These are phyloP conservation scores for Phialocephala subalpina DNA, from an alignment of 2,329 filamentous ascomycete genomes.

Conservation along the genomic window DNA sequence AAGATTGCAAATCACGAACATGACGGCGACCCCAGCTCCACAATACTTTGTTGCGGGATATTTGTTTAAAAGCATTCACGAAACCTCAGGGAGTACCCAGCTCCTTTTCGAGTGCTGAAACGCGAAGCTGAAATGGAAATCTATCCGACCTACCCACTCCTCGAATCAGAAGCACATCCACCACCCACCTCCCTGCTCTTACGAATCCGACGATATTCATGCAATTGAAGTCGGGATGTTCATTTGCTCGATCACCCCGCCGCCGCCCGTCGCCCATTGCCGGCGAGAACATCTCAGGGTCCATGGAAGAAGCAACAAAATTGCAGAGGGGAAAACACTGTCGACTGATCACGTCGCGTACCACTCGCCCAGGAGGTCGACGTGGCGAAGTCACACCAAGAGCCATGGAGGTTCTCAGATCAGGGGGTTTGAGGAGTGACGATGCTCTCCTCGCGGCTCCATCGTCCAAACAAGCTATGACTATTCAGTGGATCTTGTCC, in stretches of 20 bases:
- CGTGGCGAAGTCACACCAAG: conserved; percentile 12
- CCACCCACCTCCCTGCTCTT: conserved; percentile 11
- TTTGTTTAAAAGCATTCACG: conserved; percentile 19
- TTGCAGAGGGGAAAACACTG: conserved; percentile 15
- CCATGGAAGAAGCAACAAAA: conserved; percentile 24
- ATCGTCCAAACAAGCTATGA: conserved; percentile 23
- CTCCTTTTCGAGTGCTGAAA: conserved; percentile 21
- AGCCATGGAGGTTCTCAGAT: background rate
- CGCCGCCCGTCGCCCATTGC: background rate
- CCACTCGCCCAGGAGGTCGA: background rate
- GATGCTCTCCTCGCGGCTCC: conserved; percentile 5
- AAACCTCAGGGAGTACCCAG: conserved; percentile 8
- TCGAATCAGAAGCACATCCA: conserved; percentile 23
- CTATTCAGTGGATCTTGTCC: conserved; percentile 3
- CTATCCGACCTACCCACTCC: conserved; percentile 19
- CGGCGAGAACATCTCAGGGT: conserved; percentile 8
- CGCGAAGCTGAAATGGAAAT: conserved; percentile 18
- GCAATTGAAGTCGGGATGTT: conserved; percentile 25
- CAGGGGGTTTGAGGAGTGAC: conserved; percentile 14
- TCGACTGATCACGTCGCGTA: background rate
- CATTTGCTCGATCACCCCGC: conserved; percentile 24
- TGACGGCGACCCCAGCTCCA: conserved; percentile 2
- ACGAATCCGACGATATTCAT: conserved; percentile 18
- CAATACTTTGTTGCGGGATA: conserved; percentile 20
- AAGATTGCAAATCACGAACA: conserved; percentile 12